Evolutionary conservation across 257 asterid species (phyloP).

Genomic region (Scutellaria barbata): DNA sequence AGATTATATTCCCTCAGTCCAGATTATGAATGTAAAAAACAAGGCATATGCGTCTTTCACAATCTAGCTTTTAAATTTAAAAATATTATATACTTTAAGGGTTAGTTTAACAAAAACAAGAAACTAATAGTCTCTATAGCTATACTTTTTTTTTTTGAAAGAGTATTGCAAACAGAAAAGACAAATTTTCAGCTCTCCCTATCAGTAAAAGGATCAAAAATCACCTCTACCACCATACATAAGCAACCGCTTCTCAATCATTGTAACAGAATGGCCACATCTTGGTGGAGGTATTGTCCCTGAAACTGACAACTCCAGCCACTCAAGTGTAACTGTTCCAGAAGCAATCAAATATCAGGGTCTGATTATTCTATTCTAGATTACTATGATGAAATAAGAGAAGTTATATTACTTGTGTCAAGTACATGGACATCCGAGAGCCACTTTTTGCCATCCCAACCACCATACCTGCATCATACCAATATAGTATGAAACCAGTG

Average conservation of each 20-base stretch:
- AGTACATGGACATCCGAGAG: conserved; percentile 87
- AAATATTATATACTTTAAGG: no score
- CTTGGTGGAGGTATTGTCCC: conserved; percentile 93
- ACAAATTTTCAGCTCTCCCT: neutral
- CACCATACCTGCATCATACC: conserved; percentile 81
- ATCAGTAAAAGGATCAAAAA: conserved; percentile 28
- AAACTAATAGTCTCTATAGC: neutral
- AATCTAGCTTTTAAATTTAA: no score
- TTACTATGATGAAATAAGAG: neutral
- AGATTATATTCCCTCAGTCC: no score
- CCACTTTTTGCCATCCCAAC: conserved; percentile 99
- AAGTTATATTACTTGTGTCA: conserved; percentile 71
- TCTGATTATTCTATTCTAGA: conserved; percentile 21
- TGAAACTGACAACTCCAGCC: conserved; percentile 83
- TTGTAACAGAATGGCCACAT: conserved; percentile 98
- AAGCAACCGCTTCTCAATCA: conserved; percentile 96
- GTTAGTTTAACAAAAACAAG: conserved; percentile 3
- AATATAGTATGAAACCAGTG: conserved; percentile 30
- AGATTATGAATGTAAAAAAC: no score
- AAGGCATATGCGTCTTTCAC: no score
- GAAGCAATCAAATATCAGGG: conserved; percentile 31
- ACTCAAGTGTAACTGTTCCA: conserved; percentile 90
- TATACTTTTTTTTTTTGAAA: neutral
- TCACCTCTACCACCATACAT: conserved; percentile 98
- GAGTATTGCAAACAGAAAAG: conserved; percentile 2